These are phyloP conservation scores for Mollisia scopiformis DNA, from an alignment of 2,329 filamentous ascomycete species.

Conservation along the genomic window DNA sequence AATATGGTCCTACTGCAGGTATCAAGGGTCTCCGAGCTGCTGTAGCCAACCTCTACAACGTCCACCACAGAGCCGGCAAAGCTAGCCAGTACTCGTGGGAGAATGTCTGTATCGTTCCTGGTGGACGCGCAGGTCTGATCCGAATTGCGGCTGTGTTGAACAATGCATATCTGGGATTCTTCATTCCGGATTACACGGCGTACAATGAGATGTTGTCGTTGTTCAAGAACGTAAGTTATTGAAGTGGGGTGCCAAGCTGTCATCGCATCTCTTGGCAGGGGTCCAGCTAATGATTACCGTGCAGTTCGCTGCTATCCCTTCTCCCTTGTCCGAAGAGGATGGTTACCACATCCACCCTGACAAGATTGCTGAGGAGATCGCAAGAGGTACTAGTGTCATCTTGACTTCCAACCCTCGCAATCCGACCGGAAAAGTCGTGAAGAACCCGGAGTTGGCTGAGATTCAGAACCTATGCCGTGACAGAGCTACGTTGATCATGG, in stretches of 20 bases:
- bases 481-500: conserved; percentile 88
- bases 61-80: conserved; percentile 86
- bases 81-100: conserved; percentile 93
- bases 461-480: conserved; percentile 94
- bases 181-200: conserved; percentile 92
- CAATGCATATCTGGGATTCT: conserved; percentile 91
- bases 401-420: conserved; percentile 95
- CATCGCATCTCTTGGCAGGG: conserved; percentile 13
- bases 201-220: conserved; percentile 97
- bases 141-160: conserved; percentile 92
- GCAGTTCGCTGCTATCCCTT: conserved; percentile 83
- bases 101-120: conserved; percentile 95
- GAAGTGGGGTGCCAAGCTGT: not conserved
- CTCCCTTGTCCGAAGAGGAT: conserved; percentile 81
- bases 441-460: conserved; percentile 81
- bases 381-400: conserved; percentile 84
- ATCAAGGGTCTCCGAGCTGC: conserved; percentile 90
- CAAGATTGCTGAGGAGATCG: conserved; percentile 90
- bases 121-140: conserved; percentile 89
- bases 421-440: conserved; percentile 86
- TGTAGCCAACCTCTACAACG: conserved; percentile 91
- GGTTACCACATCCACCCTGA: conserved; percentile 92
- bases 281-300: not conserved
- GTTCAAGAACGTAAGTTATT: conserved; percentile 75
- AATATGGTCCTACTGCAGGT: conserved; percentile 92